phyloP scores from a whole-genome alignment of 129 eudicot species.

The Apium graveolens region DNA sequence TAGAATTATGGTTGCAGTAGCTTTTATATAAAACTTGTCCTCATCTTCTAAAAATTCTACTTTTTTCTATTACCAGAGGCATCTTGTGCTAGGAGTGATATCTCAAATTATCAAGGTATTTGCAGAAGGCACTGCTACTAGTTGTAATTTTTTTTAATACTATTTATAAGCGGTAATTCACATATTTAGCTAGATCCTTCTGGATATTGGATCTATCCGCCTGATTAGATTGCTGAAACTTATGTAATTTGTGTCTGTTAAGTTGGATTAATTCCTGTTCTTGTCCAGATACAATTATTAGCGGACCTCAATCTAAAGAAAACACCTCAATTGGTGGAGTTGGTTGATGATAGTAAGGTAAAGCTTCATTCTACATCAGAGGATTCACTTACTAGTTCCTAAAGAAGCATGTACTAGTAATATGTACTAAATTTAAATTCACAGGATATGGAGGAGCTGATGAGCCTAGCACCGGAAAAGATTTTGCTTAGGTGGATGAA shows the following conservation, averaged over 20 bases:
- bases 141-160: not conserved
- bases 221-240: not conserved
- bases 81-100: slow-evolving; percentile 94
- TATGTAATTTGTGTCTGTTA: not conserved
- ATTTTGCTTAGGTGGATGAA: slow-evolving; percentile 95
- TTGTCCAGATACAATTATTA: slow-evolving; percentile 71
- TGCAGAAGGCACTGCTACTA: not conserved
- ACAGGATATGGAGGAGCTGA: slow-evolving; percentile 95
- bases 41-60: slow-evolving; percentile 5
- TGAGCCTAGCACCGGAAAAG: slow-evolving; percentile 93
- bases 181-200: slow-evolving; percentile 4
- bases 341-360: slow-evolving; percentile 84
- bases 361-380: slow-evolving; percentile 8
- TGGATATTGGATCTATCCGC: not conserved
- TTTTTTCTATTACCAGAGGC: slow-evolving; percentile 64
- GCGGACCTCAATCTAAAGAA: slow-evolving; percentile 90
- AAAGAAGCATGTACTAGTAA: not conserved
- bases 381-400: slow-evolving; percentile 7
- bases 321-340: slow-evolving; percentile 89
- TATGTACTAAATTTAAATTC: not conserved
- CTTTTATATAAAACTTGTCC: not conserved
- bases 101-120: slow-evolving; percentile 90
- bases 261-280: slow-evolving; percentile 5
- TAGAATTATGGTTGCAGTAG: not conserved
- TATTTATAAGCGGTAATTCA: not conserved